Base-by-base conservation (phyloP, 1,139 yeast genomes). In the Pichia sp. region DNA sequence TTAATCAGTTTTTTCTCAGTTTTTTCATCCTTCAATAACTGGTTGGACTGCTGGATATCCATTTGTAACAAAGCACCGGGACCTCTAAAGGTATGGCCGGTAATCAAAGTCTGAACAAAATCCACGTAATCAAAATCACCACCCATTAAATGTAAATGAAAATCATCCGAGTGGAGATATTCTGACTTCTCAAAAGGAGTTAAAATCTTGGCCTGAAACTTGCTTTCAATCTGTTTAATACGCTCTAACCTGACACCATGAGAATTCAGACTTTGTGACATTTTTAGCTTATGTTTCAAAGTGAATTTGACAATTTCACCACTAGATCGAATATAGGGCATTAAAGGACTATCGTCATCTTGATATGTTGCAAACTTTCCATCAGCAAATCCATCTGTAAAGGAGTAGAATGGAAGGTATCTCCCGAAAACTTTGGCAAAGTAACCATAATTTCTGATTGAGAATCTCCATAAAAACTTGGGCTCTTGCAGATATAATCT, bases 381-480 rank as follows among this genome's bases (percentile, higher is more conserved):
- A 40, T n/a, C 34, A 2, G 46, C n/a, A 49, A 41, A 49, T 6
- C 23, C 32, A 23, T 40, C 30, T 10, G 16, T 16, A 11, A 19
- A 36, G 6, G 16, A 48, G 3, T 11, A 36, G 15, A 36, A 36
- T 13, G 40, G 43, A 15, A 26, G 38, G 13, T 36, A n/a, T 26
- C 13, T 7, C 1, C 41, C 49, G 34, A 46, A 46, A 7, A 15
- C 23, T n/a, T 19, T 30, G n/a, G 16, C n/a, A 31, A 47, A 47
- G 29, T 19, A 47, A n/a, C 32, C 43, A 32, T 51, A 51, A 34
- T 51, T 51, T 13, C 6, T 23, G 23, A 31, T 38, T 8, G 53
- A 51, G 32, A 51, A 51, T 15, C 53, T 51, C 50, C 50, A 51
- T 11, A 51, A 10, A 46, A 51, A 51, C 32, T 51, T 46, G 2